These are phyloP conservation scores for Sarocladiaceae sp. DNA, from an alignment of 2,329 filamentous ascomycete species.

Conservation along the genomic window DNA sequence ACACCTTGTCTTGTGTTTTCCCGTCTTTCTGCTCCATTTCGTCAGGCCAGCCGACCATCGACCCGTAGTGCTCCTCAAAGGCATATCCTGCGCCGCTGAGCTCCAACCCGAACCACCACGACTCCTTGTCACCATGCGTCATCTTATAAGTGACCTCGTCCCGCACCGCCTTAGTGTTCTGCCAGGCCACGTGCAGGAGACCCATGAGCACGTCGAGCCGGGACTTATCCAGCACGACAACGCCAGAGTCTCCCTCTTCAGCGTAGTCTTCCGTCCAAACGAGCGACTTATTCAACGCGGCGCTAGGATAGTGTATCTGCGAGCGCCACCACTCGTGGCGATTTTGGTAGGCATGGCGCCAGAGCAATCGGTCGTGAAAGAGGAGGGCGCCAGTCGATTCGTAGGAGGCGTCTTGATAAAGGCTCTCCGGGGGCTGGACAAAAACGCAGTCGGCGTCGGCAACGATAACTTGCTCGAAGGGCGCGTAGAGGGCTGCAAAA, in stretches of 20 bases:
- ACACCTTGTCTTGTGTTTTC: conserved; percentile 21
- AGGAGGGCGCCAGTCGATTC: conserved; percentile 26
- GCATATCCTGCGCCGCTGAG: conserved; percentile 29
- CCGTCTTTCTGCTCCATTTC: neutral
- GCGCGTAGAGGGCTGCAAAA: conserved; percentile 30
- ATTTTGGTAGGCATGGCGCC: conserved; percentile 25
- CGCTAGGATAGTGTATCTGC: conserved; percentile 28
- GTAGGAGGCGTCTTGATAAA: conserved; percentile 26
- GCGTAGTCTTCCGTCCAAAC: conserved; percentile 33
- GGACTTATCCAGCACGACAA: conserved; percentile 35
- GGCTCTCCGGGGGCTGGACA: conserved; percentile 25
- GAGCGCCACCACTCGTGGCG: conserved; percentile 31
- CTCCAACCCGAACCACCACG: conserved; percentile 39
- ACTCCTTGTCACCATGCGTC: conserved; percentile 39
- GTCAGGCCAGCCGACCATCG: conserved; percentile 29
- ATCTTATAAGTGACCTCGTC: conserved; percentile 33
- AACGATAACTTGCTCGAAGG: conserved; percentile 31
- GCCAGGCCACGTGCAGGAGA: conserved; percentile 36
- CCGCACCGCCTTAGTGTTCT: conserved; percentile 33
- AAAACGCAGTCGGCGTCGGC: conserved; percentile 34
- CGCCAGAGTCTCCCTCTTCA: conserved; percentile 35
- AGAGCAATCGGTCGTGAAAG: conserved; percentile 36
- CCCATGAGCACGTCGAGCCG: conserved; percentile 29
- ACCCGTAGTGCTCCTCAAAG: conserved; percentile 35
- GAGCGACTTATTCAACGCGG: conserved; percentile 25